Base-by-base conservation (phyloP, 129 eudicot genomes). In the Mikania micrantha region DNA sequence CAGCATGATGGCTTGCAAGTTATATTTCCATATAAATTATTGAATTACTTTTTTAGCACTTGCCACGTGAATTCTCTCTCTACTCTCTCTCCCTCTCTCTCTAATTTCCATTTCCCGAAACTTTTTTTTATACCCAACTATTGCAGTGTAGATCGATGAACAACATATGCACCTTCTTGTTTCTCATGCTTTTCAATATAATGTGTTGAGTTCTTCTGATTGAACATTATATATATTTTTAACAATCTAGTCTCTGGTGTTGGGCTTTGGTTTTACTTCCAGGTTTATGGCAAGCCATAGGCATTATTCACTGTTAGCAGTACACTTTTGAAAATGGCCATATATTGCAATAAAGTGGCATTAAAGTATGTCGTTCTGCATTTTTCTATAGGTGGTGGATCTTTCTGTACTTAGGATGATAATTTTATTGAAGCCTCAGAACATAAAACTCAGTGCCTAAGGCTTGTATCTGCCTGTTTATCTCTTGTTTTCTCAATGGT, bases 251-350 rank as follows among this genome's bases (percentile, higher is more conserved):
- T 67, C 31, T 48, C 12, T 45, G 45, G 45, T 67, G 20, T 67
- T 47, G 8, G 71, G 57, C 19, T 17, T 16, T 42, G n/a, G 3
- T 49, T 32, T 48, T 32, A 6, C 34, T 67, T 67, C 49, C 11
- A 6, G 61, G 7, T 19, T 20, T 68, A 68, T 34, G 73, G 49
- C 12, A 68, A 68, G 13, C 73, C 34, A 31, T 34, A 50, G 63
- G 49, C 36, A 35, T 13, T 32, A 48, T 32, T 19, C 45, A 20
- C 42, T 68, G 35, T 54, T 49, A 49, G 1, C 15, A 13, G 48
- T 68, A n/a, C 24, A 50, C 12, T 12, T 21, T 22, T 56, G 68
- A 39, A 8, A 32, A 68, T 48, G 48, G 52, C 3, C 35, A 35
- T 21, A 50, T 50, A 21, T 29, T 32, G 31, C 50, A 32, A 16